Conservation (phyloP, 1,284 basidiomycete genomes). For the Tremellales sp. region DNA sequence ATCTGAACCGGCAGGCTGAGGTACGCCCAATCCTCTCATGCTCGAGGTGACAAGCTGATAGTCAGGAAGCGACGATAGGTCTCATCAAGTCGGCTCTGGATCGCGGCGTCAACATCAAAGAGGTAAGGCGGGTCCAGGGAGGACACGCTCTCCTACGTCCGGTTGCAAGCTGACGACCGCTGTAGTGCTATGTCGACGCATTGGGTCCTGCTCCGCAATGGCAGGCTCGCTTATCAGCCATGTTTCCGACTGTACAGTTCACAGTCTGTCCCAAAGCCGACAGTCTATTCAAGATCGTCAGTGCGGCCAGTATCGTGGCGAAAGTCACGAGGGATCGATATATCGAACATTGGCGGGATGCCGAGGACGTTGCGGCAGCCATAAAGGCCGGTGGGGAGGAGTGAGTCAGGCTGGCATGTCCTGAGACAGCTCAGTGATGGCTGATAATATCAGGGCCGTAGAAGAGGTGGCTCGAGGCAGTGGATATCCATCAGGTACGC, state of each 20-base stretch:
- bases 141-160: not conserved
- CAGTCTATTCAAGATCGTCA: constrained; percentile 91
- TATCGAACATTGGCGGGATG: constrained; percentile 71
- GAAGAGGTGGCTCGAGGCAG: constrained; percentile 55
- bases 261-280: constrained; percentile 92
- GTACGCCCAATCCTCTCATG: constrained; percentile 11
- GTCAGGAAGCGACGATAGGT: constrained; percentile 72
- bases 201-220: constrained; percentile 84
- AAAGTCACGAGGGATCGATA: constrained; percentile 91
- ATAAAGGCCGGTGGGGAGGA: constrained; percentile 12
- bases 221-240: constrained; percentile 67
- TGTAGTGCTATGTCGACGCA: constrained; percentile 94
- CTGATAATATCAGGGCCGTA: too few relatives aligned
- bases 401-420: too few relatives aligned
- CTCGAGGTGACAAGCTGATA: not conserved
- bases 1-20: constrained; percentile 89
- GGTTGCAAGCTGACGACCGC: too few relatives aligned
- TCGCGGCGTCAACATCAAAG: constrained; percentile 75
- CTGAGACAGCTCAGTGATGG: too few relatives aligned
- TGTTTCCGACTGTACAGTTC: constrained; percentile 79
- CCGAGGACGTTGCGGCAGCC: constrained; percentile 39
- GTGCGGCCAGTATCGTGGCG: constrained; percentile 92
- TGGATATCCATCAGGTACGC: constrained; percentile 80
- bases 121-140: constrained; percentile 55
- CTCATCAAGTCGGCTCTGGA: constrained; percentile 79